These are phyloP conservation scores for Hypoxylon sp. DNA, from an alignment of 2,329 filamentous ascomycete genomes.

Conservation along the genomic window DNA sequence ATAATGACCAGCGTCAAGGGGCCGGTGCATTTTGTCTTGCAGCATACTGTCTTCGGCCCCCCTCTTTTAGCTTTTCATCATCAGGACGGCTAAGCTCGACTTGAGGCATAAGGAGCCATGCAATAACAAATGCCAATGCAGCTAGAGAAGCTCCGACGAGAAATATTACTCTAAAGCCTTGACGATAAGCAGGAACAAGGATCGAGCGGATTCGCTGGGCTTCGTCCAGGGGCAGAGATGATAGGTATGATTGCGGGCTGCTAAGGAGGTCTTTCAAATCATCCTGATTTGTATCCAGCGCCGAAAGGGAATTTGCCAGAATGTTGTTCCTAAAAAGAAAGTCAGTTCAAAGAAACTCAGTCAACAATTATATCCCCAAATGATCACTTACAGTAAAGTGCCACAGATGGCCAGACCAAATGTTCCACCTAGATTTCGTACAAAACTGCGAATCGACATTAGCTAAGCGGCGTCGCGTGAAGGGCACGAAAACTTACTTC, in stretches of 20 bases:
- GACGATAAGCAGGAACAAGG: constrained; percentile 57
- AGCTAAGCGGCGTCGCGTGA: neutral
- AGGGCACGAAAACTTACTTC: constrained; percentile 54
- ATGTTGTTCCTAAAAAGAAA: constrained; percentile 56
- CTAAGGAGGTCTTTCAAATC: constrained; percentile 52
- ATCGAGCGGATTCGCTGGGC: constrained; percentile 52
- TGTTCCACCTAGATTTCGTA: constrained; percentile 59
- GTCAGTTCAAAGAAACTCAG: neutral
- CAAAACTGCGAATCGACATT: constrained; percentile 52
- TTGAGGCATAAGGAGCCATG: constrained; percentile 60
- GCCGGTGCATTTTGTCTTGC: constrained; percentile 14
- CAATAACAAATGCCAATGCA: constrained; percentile 56
- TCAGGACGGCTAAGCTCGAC: constrained; percentile 58
- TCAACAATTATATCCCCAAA: neutral
- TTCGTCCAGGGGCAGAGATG: constrained; percentile 50
- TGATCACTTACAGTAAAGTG: constrained; percentile 55
- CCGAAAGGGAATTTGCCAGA: constrained; percentile 52
- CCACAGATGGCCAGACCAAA: constrained; percentile 59
- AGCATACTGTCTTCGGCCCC: constrained; percentile 37
- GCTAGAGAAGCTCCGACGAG: constrained; percentile 57
- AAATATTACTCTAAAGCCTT: constrained; percentile 59
- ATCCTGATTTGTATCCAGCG: constrained; percentile 46
- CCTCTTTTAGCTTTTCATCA: constrained; percentile 53
- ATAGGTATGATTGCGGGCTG: constrained; percentile 56
- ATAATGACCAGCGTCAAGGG: constrained; percentile 11